A percentile compares a stretch with the other conserved stretches of the same genome.
phyloP scores from a whole-genome alignment of 352 stramenopile genomes.

The Phytophthora tentaculata region DNA sequence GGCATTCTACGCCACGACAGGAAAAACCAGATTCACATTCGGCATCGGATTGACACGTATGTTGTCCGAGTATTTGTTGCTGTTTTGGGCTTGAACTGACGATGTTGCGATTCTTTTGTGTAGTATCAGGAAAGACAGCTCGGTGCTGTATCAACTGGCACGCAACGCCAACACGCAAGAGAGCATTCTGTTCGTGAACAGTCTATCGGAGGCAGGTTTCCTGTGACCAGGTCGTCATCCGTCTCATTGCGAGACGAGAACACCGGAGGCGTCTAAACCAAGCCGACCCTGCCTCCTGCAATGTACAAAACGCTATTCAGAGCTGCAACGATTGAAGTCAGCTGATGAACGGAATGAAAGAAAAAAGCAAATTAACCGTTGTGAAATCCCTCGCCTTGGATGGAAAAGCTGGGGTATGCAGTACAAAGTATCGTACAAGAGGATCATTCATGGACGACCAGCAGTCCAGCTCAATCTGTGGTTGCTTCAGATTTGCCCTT shows the following conservation, averaged over 20 bases:
- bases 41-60: slow-evolving; percentile 87
- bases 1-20: slow-evolving; percentile 77
- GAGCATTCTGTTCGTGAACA: slow-evolving; percentile 91
- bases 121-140: slow-evolving; percentile 86
- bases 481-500: slow-evolving; percentile 33
- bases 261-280: neutral
- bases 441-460: slow-evolving; percentile 6
- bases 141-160: slow-evolving; percentile 83
- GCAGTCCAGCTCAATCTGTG: slow-evolving; percentile 17
- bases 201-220: slow-evolving; percentile 87
- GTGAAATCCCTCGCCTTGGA: slow-evolving; percentile 19
- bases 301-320: slow-evolving; percentile 41
- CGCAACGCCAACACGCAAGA: slow-evolving; percentile 90
- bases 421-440: slow-evolving; percentile 31
- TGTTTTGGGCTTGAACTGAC: slow-evolving; percentile 12
- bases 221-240: no score
- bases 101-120: slow-evolving; percentile 5
- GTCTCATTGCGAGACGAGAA: no score
- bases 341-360: slow-evolving; percentile 25
- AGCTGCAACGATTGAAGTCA: slow-evolving; percentile 35
- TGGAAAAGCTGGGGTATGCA: neutral
- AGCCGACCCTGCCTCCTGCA: slow-evolving; percentile 12
- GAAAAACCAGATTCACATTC: slow-evolving; percentile 75
- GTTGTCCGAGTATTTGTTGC: slow-evolving; percentile 25
- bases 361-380: slow-evolving; percentile 35